These are phyloP conservation scores for Candida xiaguanensis DNA, from an alignment of 805 yeast genomes.

Conservation along the genomic window DNA sequence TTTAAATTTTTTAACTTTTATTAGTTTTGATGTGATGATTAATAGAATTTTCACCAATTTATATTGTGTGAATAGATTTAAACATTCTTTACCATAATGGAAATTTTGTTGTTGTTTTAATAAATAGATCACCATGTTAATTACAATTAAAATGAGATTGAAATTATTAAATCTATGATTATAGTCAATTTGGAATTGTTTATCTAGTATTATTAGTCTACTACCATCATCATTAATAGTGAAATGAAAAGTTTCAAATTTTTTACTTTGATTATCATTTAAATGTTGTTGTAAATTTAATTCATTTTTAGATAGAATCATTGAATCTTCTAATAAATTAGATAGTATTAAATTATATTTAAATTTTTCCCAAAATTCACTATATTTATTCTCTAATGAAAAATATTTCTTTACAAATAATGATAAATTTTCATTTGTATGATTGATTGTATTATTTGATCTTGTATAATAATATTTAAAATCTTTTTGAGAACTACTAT, in stretches of 20 bases:
- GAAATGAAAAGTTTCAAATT: background rate
- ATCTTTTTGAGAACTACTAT: background rate
- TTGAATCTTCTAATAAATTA: constrained; percentile 36
- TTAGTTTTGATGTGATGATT: constrained; percentile 23
- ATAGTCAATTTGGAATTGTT: constrained; percentile 10
- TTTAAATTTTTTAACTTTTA: constrained; percentile 23
- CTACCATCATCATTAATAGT: constrained; percentile 20
- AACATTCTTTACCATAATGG: background rate
- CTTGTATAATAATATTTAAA: background rate
- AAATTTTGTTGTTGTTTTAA: constrained; percentile 18
- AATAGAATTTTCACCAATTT: constrained; percentile 30
- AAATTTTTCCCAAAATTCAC: constrained; percentile 37
- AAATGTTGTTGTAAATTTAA: constrained; percentile 19
- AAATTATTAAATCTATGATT: constrained; percentile 9
- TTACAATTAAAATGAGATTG: constrained; percentile 17
- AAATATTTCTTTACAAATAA: constrained; percentile 28
- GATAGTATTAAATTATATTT: constrained; percentile 38
- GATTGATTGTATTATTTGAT: background rate
- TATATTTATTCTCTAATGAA: constrained; percentile 12
- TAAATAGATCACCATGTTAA: constrained; percentile 25
- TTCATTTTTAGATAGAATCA: constrained; percentile 41
- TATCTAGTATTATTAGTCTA: constrained; percentile 9
- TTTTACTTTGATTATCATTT: background rate
- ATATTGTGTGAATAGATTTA: constrained; percentile 8
- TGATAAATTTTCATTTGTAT: constrained; percentile 14